Percentiles rank a stretch among this genome's conserved stretches.
phyloP scores from a whole-genome alignment of 768 basidiomycete species.

The Pisolithus orientalis region DNA sequence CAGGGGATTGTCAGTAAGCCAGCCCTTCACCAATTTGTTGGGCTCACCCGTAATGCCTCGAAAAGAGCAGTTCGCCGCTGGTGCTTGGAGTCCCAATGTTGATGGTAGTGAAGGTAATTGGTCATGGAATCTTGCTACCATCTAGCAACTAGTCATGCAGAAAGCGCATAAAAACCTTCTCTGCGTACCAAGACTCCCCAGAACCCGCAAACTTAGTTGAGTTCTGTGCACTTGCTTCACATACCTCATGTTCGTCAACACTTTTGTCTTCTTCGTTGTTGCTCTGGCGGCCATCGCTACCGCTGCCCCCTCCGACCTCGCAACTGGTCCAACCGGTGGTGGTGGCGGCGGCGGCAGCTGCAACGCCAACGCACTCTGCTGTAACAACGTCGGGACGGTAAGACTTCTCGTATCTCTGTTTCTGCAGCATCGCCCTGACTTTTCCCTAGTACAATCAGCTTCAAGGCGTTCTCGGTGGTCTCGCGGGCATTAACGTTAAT shows the following conservation, averaged over 20 bases:
- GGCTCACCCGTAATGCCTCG: no score
- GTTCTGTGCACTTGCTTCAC: not conserved
- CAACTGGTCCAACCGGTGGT: not conserved
- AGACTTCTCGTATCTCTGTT: not conserved
- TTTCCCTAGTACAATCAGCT: not conserved
- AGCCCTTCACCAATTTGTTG: no score
- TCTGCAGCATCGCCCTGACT: not conserved
- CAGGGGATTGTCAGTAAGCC: no score
- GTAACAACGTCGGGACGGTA: conserved; percentile 7
- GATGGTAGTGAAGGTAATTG: no score
- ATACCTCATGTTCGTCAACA: conserved; percentile 12
- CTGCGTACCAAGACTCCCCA: not conserved
- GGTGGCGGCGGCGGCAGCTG: conserved; percentile 4
- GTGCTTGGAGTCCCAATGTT: no score
- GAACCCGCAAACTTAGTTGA: not conserved
- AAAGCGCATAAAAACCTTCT: not conserved
- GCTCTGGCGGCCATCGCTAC: conserved; percentile 12
- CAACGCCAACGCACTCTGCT: conserved; percentile 7
- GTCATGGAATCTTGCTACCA: no score
- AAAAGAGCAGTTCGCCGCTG: no score
- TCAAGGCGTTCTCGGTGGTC: not conserved
- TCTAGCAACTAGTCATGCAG: not conserved
- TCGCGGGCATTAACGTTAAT: not conserved
- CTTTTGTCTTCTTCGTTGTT: conserved; percentile 2
- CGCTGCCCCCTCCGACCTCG: conserved; percentile 1